Conservation (phyloP, 768 basidiomycete genomes). For the Trametes cubensis region DNA sequence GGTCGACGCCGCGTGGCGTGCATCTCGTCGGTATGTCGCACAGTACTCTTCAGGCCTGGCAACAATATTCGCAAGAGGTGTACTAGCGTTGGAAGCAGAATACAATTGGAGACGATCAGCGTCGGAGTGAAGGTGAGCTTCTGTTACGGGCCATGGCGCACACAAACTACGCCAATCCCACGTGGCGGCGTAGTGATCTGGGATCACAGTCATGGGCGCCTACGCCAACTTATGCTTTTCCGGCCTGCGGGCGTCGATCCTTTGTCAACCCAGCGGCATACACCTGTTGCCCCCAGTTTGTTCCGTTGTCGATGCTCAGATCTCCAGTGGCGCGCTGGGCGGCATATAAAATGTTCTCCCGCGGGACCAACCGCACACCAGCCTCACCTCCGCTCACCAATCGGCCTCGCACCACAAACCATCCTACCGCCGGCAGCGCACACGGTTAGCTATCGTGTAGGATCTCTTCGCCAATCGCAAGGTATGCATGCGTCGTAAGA, state of each 20-base stretch:
- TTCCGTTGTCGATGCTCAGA: not conserved
- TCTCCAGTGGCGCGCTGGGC: conserved; percentile 5
- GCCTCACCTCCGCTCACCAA: not conserved
- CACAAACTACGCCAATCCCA: conserved; percentile 12
- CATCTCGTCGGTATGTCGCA: not conserved
- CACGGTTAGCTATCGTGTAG: not conserved
- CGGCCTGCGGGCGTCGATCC: conserved; percentile 5
- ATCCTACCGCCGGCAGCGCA: not conserved
- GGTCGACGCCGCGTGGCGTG: not conserved
- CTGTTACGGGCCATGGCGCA: not conserved
- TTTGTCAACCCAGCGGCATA: conserved; percentile 13
- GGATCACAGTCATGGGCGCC: conserved; percentile 5
- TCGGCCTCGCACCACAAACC: not conserved
- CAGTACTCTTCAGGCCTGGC: no score
- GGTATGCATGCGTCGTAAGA: not conserved
- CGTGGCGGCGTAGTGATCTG: conserved; percentile 2
- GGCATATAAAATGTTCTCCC: conserved; percentile 6
- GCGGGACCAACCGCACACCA: not conserved
- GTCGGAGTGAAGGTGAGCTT: not conserved
- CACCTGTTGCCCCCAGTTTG: not conserved
- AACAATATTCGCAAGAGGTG: not conserved
- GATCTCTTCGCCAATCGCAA: not conserved
- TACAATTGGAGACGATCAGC: not conserved
- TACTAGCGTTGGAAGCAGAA: not conserved
- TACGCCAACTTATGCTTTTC: not conserved